phyloP scores from a whole-genome alignment of 148 eudicot species.

The Polygonum aviculare region DNA sequence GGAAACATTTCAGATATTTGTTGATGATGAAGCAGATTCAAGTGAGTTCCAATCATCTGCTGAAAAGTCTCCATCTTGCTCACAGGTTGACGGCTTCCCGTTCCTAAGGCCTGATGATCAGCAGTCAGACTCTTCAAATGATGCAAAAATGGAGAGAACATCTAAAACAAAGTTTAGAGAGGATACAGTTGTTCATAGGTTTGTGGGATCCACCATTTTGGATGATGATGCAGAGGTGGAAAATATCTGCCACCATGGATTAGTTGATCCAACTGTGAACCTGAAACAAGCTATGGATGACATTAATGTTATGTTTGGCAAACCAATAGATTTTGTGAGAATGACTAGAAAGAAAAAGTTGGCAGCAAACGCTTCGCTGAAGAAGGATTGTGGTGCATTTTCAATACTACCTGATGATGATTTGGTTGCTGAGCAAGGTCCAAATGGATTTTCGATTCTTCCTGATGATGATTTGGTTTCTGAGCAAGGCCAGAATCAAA shows the following conservation, averaged over 20 bases:
- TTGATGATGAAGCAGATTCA: constrained; percentile 47
- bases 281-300: constrained; percentile 94
- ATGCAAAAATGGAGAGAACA: constrained; percentile 24
- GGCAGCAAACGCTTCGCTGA: constrained; percentile 27
- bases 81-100: constrained; percentile 28
- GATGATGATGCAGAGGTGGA: constrained; percentile 78
- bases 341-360: constrained; percentile 50
- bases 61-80: constrained; percentile 27
- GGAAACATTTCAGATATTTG: constrained; percentile 58
- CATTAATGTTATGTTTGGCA: constrained; percentile 88
- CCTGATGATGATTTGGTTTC: constrained; percentile 43
- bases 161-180: constrained; percentile 40
- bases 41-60: constrained; percentile 22
- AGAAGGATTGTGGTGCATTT: constrained; percentile 37
- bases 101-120: constrained; percentile 52
- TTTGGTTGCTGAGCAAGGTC: constrained; percentile 12
- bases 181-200: constrained; percentile 75
- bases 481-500: constrained; percentile 20
- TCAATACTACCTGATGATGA: constrained; percentile 77
- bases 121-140: constrained; percentile 36
- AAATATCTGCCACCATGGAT: constrained; percentile 93
- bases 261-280: constrained; percentile 88
- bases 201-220: constrained; percentile 77
- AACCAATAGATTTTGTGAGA: constrained; percentile 87
- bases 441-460: constrained; percentile 57